Percentiles rank a stretch among this genome's conserved stretches.
phyloP scores from a whole-genome alignment of 2,329 filamentous ascomycete species.

The Diaporthe destruens region DNA sequence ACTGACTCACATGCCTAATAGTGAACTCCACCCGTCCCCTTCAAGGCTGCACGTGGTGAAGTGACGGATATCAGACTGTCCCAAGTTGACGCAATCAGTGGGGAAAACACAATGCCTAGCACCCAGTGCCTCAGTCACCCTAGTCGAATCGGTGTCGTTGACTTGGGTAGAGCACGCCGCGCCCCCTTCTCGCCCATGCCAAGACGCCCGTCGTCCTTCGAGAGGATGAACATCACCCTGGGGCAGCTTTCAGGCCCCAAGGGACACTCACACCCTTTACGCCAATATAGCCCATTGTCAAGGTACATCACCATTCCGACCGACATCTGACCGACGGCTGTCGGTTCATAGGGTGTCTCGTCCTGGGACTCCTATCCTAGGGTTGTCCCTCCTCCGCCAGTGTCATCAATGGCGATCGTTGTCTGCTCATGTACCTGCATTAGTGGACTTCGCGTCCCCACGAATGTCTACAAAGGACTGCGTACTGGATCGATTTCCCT shows the following conservation, averaged over 20 bases:
- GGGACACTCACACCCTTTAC: background rate
- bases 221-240: background rate
- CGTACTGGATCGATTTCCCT: background rate
- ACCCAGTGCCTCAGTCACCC: constrained; percentile 16
- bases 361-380: background rate
- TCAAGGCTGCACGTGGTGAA: background rate
- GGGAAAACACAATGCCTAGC: background rate
- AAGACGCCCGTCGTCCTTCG: background rate
- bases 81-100: background rate
- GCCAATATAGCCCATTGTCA: background rate
- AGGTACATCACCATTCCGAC: background rate
- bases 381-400: background rate
- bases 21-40: background rate
- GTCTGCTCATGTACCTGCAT: constrained; percentile 19
- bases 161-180: background rate
- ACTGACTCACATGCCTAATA: constrained; percentile 4
- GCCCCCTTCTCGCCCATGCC: background rate
- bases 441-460: background rate
- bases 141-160: background rate
- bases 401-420: background rate
- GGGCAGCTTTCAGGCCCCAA: background rate
- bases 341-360: too few species aligned
- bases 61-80: constrained; percentile 11
- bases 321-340: background rate
- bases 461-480: background rate